Base-by-base conservation (phyloP, 1,284 basidiomycete genomes). In the Melampsora larici-populina region DNA sequence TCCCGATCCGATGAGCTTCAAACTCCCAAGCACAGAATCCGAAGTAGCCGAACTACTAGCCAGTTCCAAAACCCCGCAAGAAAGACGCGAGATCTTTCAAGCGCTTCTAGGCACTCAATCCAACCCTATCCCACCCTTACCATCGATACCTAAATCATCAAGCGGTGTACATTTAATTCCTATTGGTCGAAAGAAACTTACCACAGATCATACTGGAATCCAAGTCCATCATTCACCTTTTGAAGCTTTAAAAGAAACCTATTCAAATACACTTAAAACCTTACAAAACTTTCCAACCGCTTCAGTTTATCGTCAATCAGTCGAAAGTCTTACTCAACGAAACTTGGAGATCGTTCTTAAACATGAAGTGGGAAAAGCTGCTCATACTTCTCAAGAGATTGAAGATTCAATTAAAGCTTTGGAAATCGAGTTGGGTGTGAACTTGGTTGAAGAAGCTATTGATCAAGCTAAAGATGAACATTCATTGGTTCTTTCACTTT, bases 301-400 rank as follows among this genome's bases (percentile, higher is more conserved):
- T 64, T 91, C 92, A 79, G 90, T 95, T 73, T 99, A 97, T 86
- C 89, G 93, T 78, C 95, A 97, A 85, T 90, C 92, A 69, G 90
- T 90, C 8, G 92, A 95, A 84, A 90, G 93, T 7, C 87, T 97
- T 80, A 93, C 92, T n/a, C 88, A 90, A 82, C 89, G 90, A 83
- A 91, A 93, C 82, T 88, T 97, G 79, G 87, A 86, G 80, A 87
- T 93, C 75, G 87, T 97, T 70, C 87, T 92, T 82, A 84, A 85
- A 73, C 80, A 82, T 80, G 62, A 58, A 66, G 85, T 92, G 78
- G 83, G 85, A 55, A 85, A 86, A 17, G 49, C 24, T 5, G 21
- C 63, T n/a, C 31, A 62, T 33, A 48, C 66, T 69, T 33, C 63
- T 66, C 24, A 48, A 79, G 49, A 67, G 78, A n/a, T 80, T 80